These are phyloP conservation scores for Gymnopilus dilepis DNA, from an alignment of 768 basidiomycete genomes.

Conservation along the genomic window DNA sequence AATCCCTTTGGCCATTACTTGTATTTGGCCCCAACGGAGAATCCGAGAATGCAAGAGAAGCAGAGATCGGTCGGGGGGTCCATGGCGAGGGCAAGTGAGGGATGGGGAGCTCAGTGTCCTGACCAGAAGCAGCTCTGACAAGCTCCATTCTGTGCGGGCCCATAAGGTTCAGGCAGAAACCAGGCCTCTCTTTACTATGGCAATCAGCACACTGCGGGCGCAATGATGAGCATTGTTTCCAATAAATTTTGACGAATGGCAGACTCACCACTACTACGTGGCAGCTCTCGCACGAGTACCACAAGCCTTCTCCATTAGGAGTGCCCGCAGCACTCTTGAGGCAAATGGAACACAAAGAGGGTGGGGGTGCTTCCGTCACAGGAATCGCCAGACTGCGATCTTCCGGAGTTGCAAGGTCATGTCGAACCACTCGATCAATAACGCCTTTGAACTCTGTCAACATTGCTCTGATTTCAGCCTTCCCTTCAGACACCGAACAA, in stretches of 20 bases:
- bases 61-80: constrained; percentile 9
- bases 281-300: constrained; percentile 45
- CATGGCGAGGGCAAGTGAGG: constrained; percentile 30
- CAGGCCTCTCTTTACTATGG: constrained; percentile 22
- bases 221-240: constrained; percentile 9
- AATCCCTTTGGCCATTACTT: not conserved
- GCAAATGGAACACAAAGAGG: constrained; percentile 40
- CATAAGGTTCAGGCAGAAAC: constrained; percentile 35
- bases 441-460: constrained; percentile 58
- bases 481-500: constrained; percentile 52
- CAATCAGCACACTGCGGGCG: constrained; percentile 40
- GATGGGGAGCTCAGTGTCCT: constrained; percentile 15
- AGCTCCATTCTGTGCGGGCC: constrained; percentile 36
- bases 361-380: constrained; percentile 19
- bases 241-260: not conserved
- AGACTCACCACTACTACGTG: constrained; percentile 40
- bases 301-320: constrained; percentile 28
- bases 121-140: constrained; percentile 3
- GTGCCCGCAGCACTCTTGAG: constrained; percentile 28
- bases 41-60: constrained; percentile 2
- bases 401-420: constrained; percentile 23
- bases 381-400: not conserved
- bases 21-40: constrained; percentile 8
- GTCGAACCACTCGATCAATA: constrained; percentile 51
- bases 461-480: constrained; percentile 51